Conservation (phyloP, 331 rosid species). For the Pyrus hybrid region DNA sequence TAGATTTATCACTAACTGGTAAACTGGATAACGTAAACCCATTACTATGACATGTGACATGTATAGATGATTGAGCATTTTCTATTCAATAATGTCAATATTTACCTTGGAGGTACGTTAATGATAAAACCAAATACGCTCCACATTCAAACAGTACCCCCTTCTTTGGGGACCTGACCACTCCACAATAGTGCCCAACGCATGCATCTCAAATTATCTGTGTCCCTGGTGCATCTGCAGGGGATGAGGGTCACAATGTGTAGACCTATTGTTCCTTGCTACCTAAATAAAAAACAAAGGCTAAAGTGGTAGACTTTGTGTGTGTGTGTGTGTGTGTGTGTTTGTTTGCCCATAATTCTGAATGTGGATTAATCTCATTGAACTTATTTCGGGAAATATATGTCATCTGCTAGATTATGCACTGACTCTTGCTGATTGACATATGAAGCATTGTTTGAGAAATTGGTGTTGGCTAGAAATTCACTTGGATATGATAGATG, state of each 20-base stretch:
- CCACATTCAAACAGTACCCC: too few species aligned
- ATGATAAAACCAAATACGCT: too few species aligned
- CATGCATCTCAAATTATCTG: too few species aligned
- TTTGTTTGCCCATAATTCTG: background rate
- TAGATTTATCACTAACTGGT: background rate
- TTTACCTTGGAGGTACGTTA: too few species aligned
- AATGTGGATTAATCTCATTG: background rate
- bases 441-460: background rate
- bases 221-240: constrained; percentile 36
- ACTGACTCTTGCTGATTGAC: background rate
- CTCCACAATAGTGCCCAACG: too few species aligned
- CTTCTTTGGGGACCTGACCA: too few species aligned
- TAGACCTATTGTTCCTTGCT: background rate
- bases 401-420: background rate
- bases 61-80: too few species aligned
- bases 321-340: too few species aligned
- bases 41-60: too few species aligned
- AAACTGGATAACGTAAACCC: too few species aligned
- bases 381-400: background rate
- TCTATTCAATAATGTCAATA: too few species aligned
- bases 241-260: constrained; percentile 75
- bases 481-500: constrained; percentile 1
- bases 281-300: background rate
- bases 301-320: background rate
- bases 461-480: background rate